Evolutionary conservation across 2,329 filamentous ascomycete genomes (phyloP).

Genomic region (Fusarium sp.): DNA sequence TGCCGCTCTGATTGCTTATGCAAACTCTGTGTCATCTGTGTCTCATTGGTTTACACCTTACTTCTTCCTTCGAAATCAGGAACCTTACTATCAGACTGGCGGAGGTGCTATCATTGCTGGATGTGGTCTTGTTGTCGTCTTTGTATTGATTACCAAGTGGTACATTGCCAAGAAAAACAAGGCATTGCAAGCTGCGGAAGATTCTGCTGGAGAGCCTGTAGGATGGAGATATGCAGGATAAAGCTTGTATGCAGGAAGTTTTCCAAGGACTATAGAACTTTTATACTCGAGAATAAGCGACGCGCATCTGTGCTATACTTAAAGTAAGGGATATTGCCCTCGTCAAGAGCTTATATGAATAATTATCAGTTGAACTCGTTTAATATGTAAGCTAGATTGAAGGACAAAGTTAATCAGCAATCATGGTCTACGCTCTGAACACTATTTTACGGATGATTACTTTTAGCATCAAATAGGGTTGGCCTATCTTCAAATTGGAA

Average conservation of each 20-base stretch:
- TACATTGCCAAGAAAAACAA: conserved; percentile 45
- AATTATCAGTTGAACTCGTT: too few relatives aligned
- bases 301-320: too few relatives aligned
- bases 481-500: too few relatives aligned
- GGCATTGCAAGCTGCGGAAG: conserved; percentile 37
- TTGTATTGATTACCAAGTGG: conserved; percentile 41
- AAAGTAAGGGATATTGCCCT: too few relatives aligned
- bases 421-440: too few relatives aligned
- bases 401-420: too few relatives aligned
- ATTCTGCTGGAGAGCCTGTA: conserved; percentile 23
- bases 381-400: accelerated
- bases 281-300: too few relatives aligned
- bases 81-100: conserved; percentile 50
- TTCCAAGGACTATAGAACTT: accelerated
- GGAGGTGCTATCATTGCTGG: conserved; percentile 48
- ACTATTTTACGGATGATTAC: too few relatives aligned
- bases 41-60: conserved; percentile 59
- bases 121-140: conserved; percentile 40
- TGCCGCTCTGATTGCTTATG: conserved; percentile 58
- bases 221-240: conserved; percentile 34
- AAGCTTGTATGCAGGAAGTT: background rate
- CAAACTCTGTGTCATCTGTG: conserved; percentile 56
- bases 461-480: too few relatives aligned
- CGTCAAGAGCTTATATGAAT: too few relatives aligned
- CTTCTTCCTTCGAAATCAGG: conserved; percentile 51